Evolutionary conservation across 1,284 basidiomycete genomes (phyloP).

Genomic region (Malassezia brasiliensis): DNA sequence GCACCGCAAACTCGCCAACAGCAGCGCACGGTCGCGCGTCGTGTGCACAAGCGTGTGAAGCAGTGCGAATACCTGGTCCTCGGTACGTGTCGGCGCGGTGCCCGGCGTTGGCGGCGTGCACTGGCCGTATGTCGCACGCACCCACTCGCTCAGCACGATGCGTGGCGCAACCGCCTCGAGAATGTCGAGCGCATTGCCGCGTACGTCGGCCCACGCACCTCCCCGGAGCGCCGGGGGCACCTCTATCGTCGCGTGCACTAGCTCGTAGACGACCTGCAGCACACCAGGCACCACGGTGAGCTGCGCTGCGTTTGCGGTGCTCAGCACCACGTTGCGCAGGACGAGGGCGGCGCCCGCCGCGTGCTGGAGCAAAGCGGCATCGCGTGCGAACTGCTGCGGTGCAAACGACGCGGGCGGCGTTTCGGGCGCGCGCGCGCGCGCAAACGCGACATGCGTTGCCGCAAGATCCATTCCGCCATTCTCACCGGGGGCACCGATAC

Average conservation of each 20-base stretch:
- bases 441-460: not conserved
- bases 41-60: slow-evolving; percentile 27
- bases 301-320: slow-evolving; percentile 22
- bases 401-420: not conserved
- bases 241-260: not conserved
- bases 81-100: not conserved
- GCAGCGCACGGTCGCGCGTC: slow-evolving; percentile 34
- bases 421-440: not conserved
- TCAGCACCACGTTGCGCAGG: slow-evolving; percentile 28
- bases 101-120: not conserved
- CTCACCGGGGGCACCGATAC: slow-evolving; percentile 31
- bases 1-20: slow-evolving; percentile 35
- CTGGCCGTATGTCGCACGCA: slow-evolving; percentile 1
- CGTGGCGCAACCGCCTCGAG: slow-evolving; percentile 28
- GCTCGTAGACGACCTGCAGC: not conserved
- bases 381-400: slow-evolving; percentile 5
- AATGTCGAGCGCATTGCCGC: slow-evolving; percentile 38
- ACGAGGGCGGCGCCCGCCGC: slow-evolving; percentile 32
- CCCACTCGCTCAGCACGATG: slow-evolving; percentile 24
- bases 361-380: slow-evolving; percentile 30
- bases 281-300: slow-evolving; percentile 2
- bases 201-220: slow-evolving; percentile 31
- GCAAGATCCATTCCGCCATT: not conserved
- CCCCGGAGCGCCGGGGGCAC: not conserved
- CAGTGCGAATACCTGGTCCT: slow-evolving; percentile 29